Evolutionary conservation across 768 basidiomycete species (phyloP).

Genomic region (Tricholoma saponaceum): DNA sequence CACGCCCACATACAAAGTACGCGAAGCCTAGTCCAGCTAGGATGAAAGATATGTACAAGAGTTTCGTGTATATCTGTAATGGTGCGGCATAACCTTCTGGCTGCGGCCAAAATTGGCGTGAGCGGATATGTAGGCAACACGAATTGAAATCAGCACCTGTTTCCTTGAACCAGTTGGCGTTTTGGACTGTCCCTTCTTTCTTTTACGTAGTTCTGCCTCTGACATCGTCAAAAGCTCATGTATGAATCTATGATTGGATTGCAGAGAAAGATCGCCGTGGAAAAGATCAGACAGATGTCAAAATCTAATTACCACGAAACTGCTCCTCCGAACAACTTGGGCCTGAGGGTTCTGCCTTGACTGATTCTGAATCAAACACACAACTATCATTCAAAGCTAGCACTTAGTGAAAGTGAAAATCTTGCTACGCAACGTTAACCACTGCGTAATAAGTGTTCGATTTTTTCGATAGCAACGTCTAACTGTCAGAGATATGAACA

Average conservation of each 20-base stretch:
- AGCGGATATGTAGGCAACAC: neutral
- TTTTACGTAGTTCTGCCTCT: slow-evolving; percentile 3
- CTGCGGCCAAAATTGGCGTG: neutral
- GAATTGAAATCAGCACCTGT: slow-evolving; percentile 2
- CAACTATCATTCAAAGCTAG: too few relatives aligned
- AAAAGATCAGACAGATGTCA: too few relatives aligned
- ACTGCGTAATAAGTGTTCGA: too few relatives aligned
- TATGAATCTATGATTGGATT: too few relatives aligned
- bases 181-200: slow-evolving; percentile 5
- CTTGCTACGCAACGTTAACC: too few relatives aligned
- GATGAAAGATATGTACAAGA: neutral
- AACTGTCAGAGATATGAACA: neutral
- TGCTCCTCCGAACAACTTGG: too few relatives aligned
- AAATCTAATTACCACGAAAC: too few relatives aligned
- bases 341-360: too few relatives aligned
- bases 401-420: too few relatives aligned
- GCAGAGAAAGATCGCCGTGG: too few relatives aligned
- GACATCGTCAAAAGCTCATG: slow-evolving; percentile 3
- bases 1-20: slow-evolving; percentile 9
- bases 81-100: neutral
- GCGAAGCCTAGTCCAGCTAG: slow-evolving; percentile 5
- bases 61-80: neutral
- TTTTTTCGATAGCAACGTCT: too few relatives aligned
- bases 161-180: neutral
- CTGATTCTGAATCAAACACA: too few relatives aligned